These are phyloP conservation scores for Kwoniella newhampshirensis DNA, from an alignment of 768 basidiomycete genomes.

Conservation along the genomic window DNA sequence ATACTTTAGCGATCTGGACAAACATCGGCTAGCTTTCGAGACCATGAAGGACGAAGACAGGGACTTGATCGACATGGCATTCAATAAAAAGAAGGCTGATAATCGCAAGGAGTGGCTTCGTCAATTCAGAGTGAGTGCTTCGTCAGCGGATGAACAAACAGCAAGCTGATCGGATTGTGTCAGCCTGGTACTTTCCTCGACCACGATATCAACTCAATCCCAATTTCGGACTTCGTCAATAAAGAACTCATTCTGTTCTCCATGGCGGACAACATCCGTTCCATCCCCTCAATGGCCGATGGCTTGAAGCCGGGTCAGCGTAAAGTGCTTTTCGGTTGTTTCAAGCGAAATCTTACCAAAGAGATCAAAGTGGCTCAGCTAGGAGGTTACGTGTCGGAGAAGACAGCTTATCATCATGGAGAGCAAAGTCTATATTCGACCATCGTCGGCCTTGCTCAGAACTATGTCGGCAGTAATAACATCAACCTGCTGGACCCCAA, in stretches of 20 bases:
- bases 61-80: slow-evolving; percentile 90
- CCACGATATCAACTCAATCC: slow-evolving; percentile 80
- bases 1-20: slow-evolving; percentile 88
- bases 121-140: slow-evolving; percentile 69
- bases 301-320: slow-evolving; percentile 97
- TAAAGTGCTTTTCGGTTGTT: slow-evolving; percentile 93
- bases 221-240: slow-evolving; percentile 94
- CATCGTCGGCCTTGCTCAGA: slow-evolving; percentile 90
- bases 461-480: slow-evolving; percentile 94
- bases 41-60: slow-evolving; percentile 76
- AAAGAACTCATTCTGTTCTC: slow-evolving; percentile 97
- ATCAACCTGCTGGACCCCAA: slow-evolving; percentile 80
- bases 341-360: slow-evolving; percentile 87
- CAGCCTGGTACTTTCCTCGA: slow-evolving; percentile 93
- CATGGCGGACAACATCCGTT: slow-evolving; percentile 98
- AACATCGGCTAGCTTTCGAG: slow-evolving; percentile 92
- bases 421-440: slow-evolving; percentile 82
- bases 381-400: slow-evolving; percentile 89
- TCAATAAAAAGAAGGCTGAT: slow-evolving; percentile 99
- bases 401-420: slow-evolving; percentile 95
- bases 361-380: slow-evolving; percentile 95
- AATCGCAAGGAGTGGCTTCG: slow-evolving; percentile 98
- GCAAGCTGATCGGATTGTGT: not conserved
- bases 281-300: slow-evolving; percentile 89
- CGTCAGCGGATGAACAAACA: too few species aligned